These are phyloP conservation scores for Cylindrotheca closterium DNA, from an alignment of 108 stramenopile genomes.

Conservation along the genomic window DNA sequence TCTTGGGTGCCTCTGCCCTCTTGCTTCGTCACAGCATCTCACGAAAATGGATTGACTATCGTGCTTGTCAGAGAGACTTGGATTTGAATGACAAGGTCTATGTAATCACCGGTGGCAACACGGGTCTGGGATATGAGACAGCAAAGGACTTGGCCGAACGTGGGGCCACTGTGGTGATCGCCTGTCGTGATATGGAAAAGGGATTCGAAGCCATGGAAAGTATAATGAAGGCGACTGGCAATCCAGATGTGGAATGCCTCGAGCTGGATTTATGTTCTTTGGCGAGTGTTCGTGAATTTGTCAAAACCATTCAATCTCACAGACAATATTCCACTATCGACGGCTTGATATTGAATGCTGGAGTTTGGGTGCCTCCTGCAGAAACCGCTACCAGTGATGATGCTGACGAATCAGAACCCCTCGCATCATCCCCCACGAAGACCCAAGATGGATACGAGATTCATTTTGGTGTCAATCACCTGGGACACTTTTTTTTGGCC, in stretches of 20 bases:
- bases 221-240: background rate
- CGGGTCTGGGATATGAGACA: constrained; percentile 76
- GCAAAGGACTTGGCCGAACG: constrained; percentile 55
- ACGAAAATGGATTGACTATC: background rate
- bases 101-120: constrained; percentile 74
- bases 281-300: background rate
- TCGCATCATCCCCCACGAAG: background rate
- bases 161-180: constrained; percentile 73
- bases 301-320: background rate
- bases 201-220: constrained; percentile 14
- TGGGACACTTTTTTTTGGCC: background rate
- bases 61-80: background rate
- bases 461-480: background rate
- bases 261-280: background rate
- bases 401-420: background rate
- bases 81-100: constrained; percentile 29
- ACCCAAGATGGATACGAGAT: background rate
- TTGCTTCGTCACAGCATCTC: background rate
- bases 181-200: constrained; percentile 46
- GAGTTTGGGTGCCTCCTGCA: background rate
- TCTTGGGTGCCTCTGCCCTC: background rate
- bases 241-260: background rate
- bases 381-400: no score
- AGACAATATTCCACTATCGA: background rate
- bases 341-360: background rate